Evolutionary conservation across 129 eudicot genomes (phyloP).

Genomic region (Flaveria brownii): DNA sequence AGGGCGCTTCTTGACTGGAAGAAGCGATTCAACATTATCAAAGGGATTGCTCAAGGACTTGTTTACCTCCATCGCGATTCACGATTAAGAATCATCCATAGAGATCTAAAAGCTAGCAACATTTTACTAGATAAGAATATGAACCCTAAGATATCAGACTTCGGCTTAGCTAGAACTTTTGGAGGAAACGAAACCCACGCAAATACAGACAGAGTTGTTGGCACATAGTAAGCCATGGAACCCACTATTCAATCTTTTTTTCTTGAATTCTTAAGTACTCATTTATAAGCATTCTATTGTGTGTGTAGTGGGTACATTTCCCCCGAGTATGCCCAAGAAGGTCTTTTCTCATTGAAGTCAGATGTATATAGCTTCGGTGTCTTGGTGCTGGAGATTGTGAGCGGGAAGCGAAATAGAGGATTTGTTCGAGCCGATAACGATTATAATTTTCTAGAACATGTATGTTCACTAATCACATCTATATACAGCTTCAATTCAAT

Average conservation of each 20-base stretch:
- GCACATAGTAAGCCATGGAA: constrained; percentile 39
- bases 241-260: neutral
- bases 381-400: neutral
- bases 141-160: constrained; percentile 48
- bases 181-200: constrained; percentile 41
- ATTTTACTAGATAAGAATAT: constrained; percentile 38
- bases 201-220: constrained; percentile 39
- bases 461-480: neutral
- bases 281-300: neutral
- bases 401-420: neutral
- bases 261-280: neutral
- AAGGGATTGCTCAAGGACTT: constrained; percentile 44
- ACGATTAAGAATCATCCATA: constrained; percentile 4
- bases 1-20: constrained; percentile 31
- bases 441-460: neutral
- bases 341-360: neutral
- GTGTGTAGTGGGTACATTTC: neutral
- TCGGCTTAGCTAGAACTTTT: constrained; percentile 43
- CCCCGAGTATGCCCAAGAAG: neutral
- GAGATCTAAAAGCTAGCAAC: constrained; percentile 38
- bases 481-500: neutral
- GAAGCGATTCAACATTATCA: constrained; percentile 39
- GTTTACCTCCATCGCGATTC: constrained; percentile 45
- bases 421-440: neutral
- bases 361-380: neutral